Base-by-base conservation (phyloP, 2,329 filamentous ascomycete species). In the Emericellopsis atlantica region DNA sequence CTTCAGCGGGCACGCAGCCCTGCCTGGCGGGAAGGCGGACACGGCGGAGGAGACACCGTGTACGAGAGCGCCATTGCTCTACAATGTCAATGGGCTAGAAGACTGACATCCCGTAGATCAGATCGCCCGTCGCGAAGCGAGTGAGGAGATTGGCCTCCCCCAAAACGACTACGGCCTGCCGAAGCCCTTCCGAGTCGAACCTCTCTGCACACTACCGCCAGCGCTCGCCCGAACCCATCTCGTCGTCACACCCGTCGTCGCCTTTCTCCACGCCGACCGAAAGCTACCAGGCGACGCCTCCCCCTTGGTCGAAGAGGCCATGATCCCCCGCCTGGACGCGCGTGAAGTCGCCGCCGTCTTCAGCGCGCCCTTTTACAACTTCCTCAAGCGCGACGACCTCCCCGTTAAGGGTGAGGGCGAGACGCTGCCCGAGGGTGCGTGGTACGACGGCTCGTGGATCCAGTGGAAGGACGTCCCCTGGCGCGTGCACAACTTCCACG, bases 281-380 rank as follows among this genome's bases (percentile, higher is more conserved):
- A 61, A 64, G 24, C 45, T 46, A 37, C 41, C 53, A 3, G 32
- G 22, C n/a, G 31, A 31, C 10, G 32, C 33, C 8, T 18, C 34
- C 12, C 40, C 40, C 21, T 66, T 72, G 40, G 79, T 76, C 3
- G 84, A 84, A 54, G 78, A 81, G 49, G 74, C 69, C 45, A 73
- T 89, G 61, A 86, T 86, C 44, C 89, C 90, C 0, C 74, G 78
- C 32, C 70, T 95, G 10, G 86, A 95, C 61, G 84, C 88, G 2
- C 81, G 84, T 48, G 90, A 96, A 61, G 90, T 96, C 2, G 89
- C 88, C 2, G 89, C 88, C 36, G 87, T 96, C 29, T 96, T 96
- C 63, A 90, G 85, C 5, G 89, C 84, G 5, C 84, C 86, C 1
- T 87, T 96, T 51, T 77, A 81, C 57, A 84, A 88, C 56, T 95